Percentiles rank a stretch among this genome's conserved stretches.
Evolutionary conservation across 129 eudicot genomes (phyloP).

Genomic region (Tanacetum coccineum): DNA sequence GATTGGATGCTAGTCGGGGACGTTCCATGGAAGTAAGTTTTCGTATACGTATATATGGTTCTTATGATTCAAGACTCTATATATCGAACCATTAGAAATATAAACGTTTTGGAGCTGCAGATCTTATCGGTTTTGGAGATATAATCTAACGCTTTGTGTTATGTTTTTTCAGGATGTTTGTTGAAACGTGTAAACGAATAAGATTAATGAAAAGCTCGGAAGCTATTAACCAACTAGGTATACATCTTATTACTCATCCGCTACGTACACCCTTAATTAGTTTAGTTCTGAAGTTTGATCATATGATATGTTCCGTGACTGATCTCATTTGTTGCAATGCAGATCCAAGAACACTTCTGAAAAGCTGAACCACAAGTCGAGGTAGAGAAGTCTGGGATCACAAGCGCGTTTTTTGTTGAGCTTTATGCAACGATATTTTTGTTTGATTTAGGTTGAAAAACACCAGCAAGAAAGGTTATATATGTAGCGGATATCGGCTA

Average conservation of each 20-base stretch:
- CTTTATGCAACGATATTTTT: not conserved
- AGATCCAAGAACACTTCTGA: conserved; percentile 1
- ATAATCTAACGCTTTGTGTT: not conserved
- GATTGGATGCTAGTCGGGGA: conserved; percentile 76
- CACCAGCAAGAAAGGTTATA: not conserved
- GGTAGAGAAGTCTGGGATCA: not conserved
- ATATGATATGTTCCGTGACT: not conserved
- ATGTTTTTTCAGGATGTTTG: conserved; percentile 28
- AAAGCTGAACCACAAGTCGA: not conserved
- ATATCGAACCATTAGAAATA: too few relatives aligned
- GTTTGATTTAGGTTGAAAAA: conserved; percentile 18
- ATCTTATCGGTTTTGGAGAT: not conserved
- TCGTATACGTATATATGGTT: too few relatives aligned
- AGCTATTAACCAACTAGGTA: conserved; percentile 17
- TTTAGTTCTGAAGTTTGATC: not conserved
- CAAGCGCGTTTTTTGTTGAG: not conserved
- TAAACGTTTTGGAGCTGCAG: not conserved
- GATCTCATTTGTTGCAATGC: not conserved
- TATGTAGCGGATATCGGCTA: conserved; percentile 11
- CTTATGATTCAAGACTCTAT: too few relatives aligned
- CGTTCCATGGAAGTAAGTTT: conserved; percentile 89
- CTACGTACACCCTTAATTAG: not conserved
- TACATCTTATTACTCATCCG: not conserved
- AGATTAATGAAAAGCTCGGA: conserved; percentile 29
- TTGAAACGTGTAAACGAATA: conserved; percentile 27